phyloP scores from a whole-genome alignment of 192 early-diverging fungal species.

The Mortierella alpina region DNA sequence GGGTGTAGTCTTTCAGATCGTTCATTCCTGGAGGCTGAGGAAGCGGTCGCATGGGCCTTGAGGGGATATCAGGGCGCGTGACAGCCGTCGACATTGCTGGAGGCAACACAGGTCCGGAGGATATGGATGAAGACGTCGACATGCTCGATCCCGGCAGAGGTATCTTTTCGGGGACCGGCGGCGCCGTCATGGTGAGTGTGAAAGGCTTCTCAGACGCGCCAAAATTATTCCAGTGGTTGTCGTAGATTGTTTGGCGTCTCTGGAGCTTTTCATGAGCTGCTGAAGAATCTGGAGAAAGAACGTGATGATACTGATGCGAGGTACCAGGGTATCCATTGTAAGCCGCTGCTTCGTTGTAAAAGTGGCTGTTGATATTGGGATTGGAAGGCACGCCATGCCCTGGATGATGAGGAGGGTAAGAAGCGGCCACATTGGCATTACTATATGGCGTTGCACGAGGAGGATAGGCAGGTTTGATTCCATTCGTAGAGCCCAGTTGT shows the following conservation, averaged over 20 bases:
- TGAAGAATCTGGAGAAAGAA: too few relatives aligned
- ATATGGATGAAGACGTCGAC: conserved; percentile 8
- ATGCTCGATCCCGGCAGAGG: conserved; percentile 15
- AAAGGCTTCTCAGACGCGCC: conserved; percentile 8
- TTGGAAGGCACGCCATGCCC: background rate
- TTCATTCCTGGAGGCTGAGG: conserved; percentile 49
- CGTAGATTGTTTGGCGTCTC: conserved; percentile 26
- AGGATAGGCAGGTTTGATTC: conserved; percentile 29
- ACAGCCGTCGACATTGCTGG: background rate
- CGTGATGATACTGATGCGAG: too few relatives aligned
- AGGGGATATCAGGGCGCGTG: conserved; percentile 30
- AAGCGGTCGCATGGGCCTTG: conserved; percentile 56
- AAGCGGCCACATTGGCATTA: conserved; percentile 16
- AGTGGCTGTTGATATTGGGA: background rate
- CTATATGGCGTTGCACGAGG: conserved; percentile 41
- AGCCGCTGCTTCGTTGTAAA: too few relatives aligned
- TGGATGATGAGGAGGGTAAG: conserved; percentile 4
- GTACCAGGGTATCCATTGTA: too few relatives aligned
- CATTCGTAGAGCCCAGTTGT: background rate
- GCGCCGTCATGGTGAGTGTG: background rate
- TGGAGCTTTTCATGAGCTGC: conserved; percentile 1
- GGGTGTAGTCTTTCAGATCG: conserved; percentile 40
- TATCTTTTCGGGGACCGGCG: conserved; percentile 36
- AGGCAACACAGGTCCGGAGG: conserved; percentile 5
- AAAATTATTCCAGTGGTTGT: conserved; percentile 51